Evolutionary conservation across 805 yeast species (phyloP), one percentile per base, ranked within the genome.

Genomic region (Candida sakaeoensis): DNA sequence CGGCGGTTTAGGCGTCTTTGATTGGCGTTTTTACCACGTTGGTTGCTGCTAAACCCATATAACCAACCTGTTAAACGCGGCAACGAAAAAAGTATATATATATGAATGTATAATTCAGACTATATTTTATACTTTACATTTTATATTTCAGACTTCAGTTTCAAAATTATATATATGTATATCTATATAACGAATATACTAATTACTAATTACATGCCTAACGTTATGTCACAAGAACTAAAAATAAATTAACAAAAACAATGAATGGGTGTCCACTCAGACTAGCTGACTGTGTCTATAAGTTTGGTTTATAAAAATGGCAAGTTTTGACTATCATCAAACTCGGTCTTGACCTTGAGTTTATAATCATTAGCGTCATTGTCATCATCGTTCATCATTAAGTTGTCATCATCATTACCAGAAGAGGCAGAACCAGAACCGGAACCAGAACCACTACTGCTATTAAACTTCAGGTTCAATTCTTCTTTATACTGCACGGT

Each of bases 401-500:
- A 18, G 23, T 33, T 8, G 10, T 19, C 35, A 25, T 29, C 27
- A 31, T 31, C 30, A 24, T 25, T 32, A 33, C n/a, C 5, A 16
- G 33, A 36, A 27, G 6, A 9, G 4, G 10, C n/a, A 9, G 15
- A 18, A 17, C 26, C 30, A 9, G 17, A n/a, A 17, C 28, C 15
- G 12, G 33, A 19, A 4, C 16, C 17, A n/a, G 15, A 14, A 8
- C 4, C 5, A 22, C 9, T 15, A 19, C 5, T 7, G 5, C 16
- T 18, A 8, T 15, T 3, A 10, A 34, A 17, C 4, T 18, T 25
- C 13, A 3, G 4, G 19, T 7, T 29, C 4, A 24, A 13, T n/a
- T 25, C 33, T 27, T 34, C 40, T 38, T 45, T 46, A 22, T 23
- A 40, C 24, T 44, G 44, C 19, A 58, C 65, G 12, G 65, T 53